phyloP scores from a whole-genome alignment of 2,329 filamentous ascomycete species.

The Aspergillus vadensis region DNA sequence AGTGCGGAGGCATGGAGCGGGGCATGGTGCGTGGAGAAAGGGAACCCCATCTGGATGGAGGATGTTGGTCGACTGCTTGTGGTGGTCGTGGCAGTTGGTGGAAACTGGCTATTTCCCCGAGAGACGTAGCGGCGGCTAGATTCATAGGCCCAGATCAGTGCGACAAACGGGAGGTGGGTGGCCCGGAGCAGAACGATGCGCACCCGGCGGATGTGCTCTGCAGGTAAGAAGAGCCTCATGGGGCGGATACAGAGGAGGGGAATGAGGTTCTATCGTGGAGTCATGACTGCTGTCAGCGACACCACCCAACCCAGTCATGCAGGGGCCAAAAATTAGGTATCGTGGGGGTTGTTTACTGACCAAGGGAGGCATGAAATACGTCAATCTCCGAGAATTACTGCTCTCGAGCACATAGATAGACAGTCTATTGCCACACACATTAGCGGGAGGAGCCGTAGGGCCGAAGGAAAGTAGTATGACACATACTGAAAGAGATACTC shows the following conservation, averaged over 20 bases:
- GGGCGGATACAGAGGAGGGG: slow-evolving; percentile 59
- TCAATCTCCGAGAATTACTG: slow-evolving; percentile 49
- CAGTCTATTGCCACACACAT: slow-evolving; percentile 31
- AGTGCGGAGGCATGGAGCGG: slow-evolving; percentile 27
- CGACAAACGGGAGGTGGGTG: slow-evolving; percentile 61
- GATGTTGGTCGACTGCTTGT: slow-evolving; percentile 21
- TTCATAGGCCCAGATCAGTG: slow-evolving; percentile 59
- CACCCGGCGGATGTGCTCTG: slow-evolving; percentile 55
- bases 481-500: slow-evolving; percentile 63
- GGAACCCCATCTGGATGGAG: slow-evolving; percentile 21
- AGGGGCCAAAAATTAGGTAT: background rate
- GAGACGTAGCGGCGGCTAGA: slow-evolving; percentile 35
- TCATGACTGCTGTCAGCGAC: slow-evolving; percentile 13
- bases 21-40: slow-evolving; percentile 28
- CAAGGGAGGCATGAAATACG: slow-evolving; percentile 51
- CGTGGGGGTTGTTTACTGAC: slow-evolving; percentile 30
- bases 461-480: background rate
- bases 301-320: background rate
- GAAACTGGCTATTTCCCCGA: slow-evolving; percentile 25
- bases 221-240: slow-evolving; percentile 58
- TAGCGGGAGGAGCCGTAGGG: slow-evolving; percentile 6
- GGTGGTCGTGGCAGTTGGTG: slow-evolving; percentile 25
- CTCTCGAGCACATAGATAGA: slow-evolving; percentile 50
- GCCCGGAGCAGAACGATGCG: slow-evolving; percentile 61
- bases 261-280: slow-evolving; percentile 56